A percentile compares a stretch with the other conserved stretches of the same genome.
phyloP scores from a whole-genome alignment of 1,139 yeast species.

The Pichia sp. region DNA sequence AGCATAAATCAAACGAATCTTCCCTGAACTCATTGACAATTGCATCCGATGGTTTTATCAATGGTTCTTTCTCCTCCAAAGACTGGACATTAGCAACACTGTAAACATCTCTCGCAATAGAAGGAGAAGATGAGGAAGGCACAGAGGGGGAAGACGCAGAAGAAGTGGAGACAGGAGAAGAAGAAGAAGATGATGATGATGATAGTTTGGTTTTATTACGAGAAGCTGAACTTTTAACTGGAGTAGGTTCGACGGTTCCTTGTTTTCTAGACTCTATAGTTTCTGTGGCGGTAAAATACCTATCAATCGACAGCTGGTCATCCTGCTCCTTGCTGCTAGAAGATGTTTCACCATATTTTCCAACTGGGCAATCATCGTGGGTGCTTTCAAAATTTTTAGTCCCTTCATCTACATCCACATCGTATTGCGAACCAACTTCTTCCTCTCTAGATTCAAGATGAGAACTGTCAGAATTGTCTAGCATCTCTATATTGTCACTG shows the following conservation, averaged over 20 bases:
- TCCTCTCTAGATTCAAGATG: neutral
- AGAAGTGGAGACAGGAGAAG: conserved; percentile 5
- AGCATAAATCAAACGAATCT: conserved; percentile 46
- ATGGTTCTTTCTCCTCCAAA: neutral
- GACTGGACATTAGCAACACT: neutral
- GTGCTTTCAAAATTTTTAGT: neutral
- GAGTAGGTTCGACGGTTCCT: neutral
- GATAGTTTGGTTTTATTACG: neutral
- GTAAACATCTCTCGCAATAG: neutral
- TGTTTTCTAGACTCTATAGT: neutral
- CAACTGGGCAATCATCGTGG: neutral
- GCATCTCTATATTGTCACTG: neutral
- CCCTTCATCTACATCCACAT: neutral
- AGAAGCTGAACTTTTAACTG: neutral
- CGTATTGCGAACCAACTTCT: neutral
- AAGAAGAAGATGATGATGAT: conserved; percentile 5
- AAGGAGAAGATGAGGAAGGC: neutral
- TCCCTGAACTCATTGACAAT: conserved; percentile 72
- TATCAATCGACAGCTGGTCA: conserved; percentile 8
- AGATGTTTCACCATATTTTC: neutral
- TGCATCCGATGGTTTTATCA: conserved; percentile 26
- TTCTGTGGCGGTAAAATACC: conserved; percentile 13
- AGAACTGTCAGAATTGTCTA: neutral
- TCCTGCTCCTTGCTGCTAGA: neutral
- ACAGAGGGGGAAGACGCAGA: neutral